These are phyloP conservation scores for Eudorina sp. DNA, from an alignment of 139 green algal species.

Conservation along the genomic window DNA sequence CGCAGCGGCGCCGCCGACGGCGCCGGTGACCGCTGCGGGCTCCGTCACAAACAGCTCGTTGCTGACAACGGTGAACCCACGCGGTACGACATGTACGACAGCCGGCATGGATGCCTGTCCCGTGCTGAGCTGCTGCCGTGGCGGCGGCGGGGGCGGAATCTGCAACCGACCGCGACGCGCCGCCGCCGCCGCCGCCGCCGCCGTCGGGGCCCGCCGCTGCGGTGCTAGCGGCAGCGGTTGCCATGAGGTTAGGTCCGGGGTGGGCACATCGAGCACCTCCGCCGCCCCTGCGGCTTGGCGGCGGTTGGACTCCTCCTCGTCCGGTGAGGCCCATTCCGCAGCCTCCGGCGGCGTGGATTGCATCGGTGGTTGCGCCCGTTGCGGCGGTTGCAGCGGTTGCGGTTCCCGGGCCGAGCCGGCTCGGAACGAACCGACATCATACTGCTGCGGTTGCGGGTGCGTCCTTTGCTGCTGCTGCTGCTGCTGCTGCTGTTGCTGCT, in stretches of 20 bases:
- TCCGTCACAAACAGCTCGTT: background rate
- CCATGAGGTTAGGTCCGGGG: constrained; percentile 20
- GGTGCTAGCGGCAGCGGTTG: background rate
- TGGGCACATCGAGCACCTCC: constrained; percentile 19
- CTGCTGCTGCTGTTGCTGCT: background rate
- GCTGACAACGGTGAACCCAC: background rate
- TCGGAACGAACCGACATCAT: background rate
- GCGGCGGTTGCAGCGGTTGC: too few species aligned
- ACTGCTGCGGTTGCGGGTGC: background rate
- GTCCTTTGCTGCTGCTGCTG: background rate
- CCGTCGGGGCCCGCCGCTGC: background rate
- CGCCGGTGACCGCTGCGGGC: background rate
- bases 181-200: background rate
- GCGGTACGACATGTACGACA: background rate
- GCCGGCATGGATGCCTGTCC: too few species aligned
- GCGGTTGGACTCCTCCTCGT: background rate
- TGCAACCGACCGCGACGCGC: background rate
- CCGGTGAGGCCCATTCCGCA: background rate
- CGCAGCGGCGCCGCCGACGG: background rate
- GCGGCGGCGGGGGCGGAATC: background rate
- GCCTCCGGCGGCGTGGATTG: background rate
- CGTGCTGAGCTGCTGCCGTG: too few species aligned
- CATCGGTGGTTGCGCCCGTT: too few species aligned
- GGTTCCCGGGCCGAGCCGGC: too few species aligned
- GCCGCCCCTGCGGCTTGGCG: background rate